Base-by-base conservation (phyloP, 306 rosid genomes). In the Arachis stenosperma region DNA sequence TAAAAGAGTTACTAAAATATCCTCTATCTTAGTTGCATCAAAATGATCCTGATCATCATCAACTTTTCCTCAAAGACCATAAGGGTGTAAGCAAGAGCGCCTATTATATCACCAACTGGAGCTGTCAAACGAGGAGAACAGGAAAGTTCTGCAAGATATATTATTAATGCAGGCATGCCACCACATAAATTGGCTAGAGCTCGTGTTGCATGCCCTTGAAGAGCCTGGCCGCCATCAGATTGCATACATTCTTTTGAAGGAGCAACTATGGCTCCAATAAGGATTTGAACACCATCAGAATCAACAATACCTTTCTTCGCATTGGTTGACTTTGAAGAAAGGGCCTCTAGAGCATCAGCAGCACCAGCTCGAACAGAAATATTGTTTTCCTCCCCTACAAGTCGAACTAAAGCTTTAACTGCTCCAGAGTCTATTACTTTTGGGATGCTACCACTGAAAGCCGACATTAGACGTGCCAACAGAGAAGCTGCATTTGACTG, bases 401-500 rank as follows among this genome's bases (percentile, higher is more conserved):
- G 97, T 82, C 12, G 72, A 73, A 94, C 96, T 82, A 94, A 85
- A 61, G 90, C 97, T 81, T 81, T 81, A 76, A 94, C 90, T 27
- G 98, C 98, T 71, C 95, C 96, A 81, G 97, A 86, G 75, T 89
- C 95, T 86, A 91, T 88, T 46, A 91, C 96, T 82, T 89, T 91
- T 75, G 92, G 92, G 78, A 91, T 86, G 89, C 95, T 91, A 86
- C 91, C 98, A 81, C 89, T 85, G 81, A 91, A 89, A 78, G 96
- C 97, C 86, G 88, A 76, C 80, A 94, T 87, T 62, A 94, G 81
- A 73, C 96, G 97, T 78, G 98, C 98, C 81, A 94, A 78, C 55
- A 94, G 87, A 79, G 90, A 91, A 79, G 98, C 97, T 76, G 97
- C 98, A 85, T 94, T 94, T 50, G 98, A 91, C 88, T 89, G 97